Evolutionary conservation across 2,329 filamentous ascomycete genomes (phyloP).

Genomic region (Aspergillus candidus): DNA sequence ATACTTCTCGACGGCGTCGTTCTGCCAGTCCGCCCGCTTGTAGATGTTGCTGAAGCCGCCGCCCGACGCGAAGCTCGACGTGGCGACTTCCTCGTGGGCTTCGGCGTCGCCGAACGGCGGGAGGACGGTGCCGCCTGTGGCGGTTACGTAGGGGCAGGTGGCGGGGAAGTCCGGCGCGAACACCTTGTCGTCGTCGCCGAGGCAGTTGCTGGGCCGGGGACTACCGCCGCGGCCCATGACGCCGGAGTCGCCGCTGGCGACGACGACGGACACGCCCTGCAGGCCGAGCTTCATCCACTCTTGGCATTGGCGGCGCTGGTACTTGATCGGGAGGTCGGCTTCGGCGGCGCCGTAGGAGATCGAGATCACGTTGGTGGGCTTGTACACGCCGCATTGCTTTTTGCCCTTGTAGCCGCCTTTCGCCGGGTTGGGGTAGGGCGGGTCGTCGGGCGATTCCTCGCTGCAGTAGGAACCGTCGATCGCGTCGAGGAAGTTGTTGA

Average conservation of each 20-base stretch:
- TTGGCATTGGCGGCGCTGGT: conserved; percentile 36
- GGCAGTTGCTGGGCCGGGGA: conserved; percentile 26
- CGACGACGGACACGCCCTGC: conserved; percentile 42
- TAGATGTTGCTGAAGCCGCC: conserved; percentile 42
- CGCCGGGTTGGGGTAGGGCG: conserved; percentile 36
- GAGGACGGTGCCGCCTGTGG: conserved; percentile 36
- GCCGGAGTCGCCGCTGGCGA: conserved; percentile 44
- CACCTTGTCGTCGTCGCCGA: conserved; percentile 27
- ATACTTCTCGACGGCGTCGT: conserved; percentile 32
- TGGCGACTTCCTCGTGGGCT: conserved; percentile 32
- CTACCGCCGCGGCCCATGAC: conserved; percentile 30
- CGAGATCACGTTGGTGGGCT: conserved; percentile 30
- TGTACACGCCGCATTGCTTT: conserved; percentile 41
- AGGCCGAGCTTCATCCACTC: conserved; percentile 48
- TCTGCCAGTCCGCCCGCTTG: conserved; percentile 35
- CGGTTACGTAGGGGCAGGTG: conserved; percentile 30
- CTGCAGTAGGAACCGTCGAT: conserved; percentile 47
- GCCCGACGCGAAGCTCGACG: conserved; percentile 32
- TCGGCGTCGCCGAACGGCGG: conserved; percentile 21
- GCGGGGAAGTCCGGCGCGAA: conserved; percentile 37
- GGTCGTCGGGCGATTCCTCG: conserved; percentile 38
- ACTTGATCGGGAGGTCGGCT: conserved; percentile 28
- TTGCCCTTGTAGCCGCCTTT: conserved; percentile 38
- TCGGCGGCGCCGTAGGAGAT: conserved; percentile 33
- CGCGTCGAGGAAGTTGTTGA: conserved; percentile 46